phyloP scores from a whole-genome alignment of 805 yeast genomes.

The Groenewaldozyma salmanticensis region DNA sequence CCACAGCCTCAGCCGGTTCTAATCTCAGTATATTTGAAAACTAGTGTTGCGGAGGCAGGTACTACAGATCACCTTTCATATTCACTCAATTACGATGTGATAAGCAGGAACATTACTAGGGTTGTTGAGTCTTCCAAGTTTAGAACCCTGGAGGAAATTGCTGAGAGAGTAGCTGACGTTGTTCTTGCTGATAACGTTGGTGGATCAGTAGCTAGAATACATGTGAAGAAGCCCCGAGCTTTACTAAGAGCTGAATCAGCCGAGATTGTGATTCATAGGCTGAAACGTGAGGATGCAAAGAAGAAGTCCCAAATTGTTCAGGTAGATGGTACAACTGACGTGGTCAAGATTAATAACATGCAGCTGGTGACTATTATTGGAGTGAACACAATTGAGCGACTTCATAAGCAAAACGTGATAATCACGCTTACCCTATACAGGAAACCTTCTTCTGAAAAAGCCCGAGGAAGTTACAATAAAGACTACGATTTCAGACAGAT shows the following conservation, averaged over 20 bases:
- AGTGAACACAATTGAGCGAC: constrained; percentile 82
- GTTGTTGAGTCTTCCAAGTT: constrained; percentile 37
- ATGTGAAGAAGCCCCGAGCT: constrained; percentile 41
- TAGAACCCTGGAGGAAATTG: constrained; percentile 33
- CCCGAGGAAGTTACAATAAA: constrained; percentile 10
- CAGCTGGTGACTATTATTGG: constrained; percentile 75
- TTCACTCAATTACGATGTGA: constrained; percentile 81
- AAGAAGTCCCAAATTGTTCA: constrained; percentile 7
- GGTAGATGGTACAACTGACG: constrained; percentile 21
- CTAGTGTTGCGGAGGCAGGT: constrained; percentile 70
- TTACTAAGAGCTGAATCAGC: constrained; percentile 49
- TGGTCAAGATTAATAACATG: constrained; percentile 39
- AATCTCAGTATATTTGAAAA: constrained; percentile 48
- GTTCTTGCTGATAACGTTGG: constrained; percentile 37
- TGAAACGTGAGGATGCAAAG: constrained; percentile 13
- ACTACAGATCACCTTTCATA: constrained; percentile 67
- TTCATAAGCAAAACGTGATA: constrained; percentile 65
- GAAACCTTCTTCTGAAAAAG: constrained; percentile 8
- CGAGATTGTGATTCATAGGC: constrained; percentile 33
- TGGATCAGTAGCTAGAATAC: constrained; percentile 35
- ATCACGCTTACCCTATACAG: constrained; percentile 45
- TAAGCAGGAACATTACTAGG: constrained; percentile 54
- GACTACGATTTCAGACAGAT: constrained; percentile 32
- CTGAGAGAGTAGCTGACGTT: constrained; percentile 37
- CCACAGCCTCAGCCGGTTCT: constrained; percentile 55